Conservation (phyloP, 2,329 filamentous ascomycete species). For the Pseudonectria foliicola region DNA sequence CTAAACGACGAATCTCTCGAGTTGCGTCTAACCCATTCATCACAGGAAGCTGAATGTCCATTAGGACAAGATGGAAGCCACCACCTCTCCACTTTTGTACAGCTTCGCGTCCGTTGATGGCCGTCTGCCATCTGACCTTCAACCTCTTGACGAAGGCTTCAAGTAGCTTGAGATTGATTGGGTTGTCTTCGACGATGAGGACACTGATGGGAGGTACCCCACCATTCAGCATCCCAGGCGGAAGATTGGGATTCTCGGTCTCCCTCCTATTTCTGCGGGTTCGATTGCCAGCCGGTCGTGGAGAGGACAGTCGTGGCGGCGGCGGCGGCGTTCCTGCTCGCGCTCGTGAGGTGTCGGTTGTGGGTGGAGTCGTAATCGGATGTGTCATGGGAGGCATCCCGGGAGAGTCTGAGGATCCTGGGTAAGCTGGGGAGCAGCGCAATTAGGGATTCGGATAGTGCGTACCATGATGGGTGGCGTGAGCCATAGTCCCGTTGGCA, state of each 20-base stretch:
- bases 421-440: conserved; percentile 51
- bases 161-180: conserved; percentile 89
- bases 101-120: conserved; percentile 88
- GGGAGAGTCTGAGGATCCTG: conserved; percentile 48
- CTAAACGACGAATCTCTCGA: conserved; percentile 83
- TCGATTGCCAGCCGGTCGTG: conserved; percentile 37
- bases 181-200: conserved; percentile 96
- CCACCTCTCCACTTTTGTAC: conserved; percentile 88
- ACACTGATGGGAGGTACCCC: conserved; percentile 94
- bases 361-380: conserved; percentile 44
- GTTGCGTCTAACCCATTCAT: conserved; percentile 96
- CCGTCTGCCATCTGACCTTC: conserved; percentile 95
- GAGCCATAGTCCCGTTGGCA: conserved; percentile 28
- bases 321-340: conserved; percentile 49
- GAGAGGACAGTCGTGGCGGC: conserved; percentile 41
- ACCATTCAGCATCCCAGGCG: conserved; percentile 64
- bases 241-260: conserved; percentile 38
- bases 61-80: conserved; percentile 91
- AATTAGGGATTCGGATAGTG: conserved; percentile 31
- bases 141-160: conserved; percentile 94
- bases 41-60: conserved; percentile 96
- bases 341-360: conserved; percentile 34
- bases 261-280: conserved; percentile 49
- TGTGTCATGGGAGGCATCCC: conserved; percentile 41
- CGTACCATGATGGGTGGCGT: conserved; percentile 25